A percentile compares a stretch with the other conserved stretches of the same genome.
Conservation (phyloP, 1,139 yeast species). For the Suhomyces guaymorum region DNA sequence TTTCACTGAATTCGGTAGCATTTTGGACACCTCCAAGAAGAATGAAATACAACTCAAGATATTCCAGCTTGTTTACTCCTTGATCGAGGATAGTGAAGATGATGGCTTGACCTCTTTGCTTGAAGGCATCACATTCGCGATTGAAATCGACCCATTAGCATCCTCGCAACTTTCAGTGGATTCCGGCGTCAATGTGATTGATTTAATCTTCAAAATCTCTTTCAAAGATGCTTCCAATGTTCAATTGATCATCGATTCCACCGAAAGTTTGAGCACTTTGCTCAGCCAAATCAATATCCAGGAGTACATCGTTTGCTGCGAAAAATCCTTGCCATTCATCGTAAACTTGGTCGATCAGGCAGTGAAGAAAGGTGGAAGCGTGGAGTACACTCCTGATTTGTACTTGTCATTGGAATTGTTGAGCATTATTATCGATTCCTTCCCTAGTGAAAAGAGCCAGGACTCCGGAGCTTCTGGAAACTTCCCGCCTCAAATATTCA, state of each 20-base stretch:
- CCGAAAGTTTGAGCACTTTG: constrained; percentile 59
- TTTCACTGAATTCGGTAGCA: constrained; percentile 38
- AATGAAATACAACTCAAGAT: constrained; percentile 28
- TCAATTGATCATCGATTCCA: constrained; percentile 64
- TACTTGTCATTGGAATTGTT: constrained; percentile 69
- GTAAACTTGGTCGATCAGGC: constrained; percentile 36
- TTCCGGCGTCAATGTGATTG: constrained; percentile 35
- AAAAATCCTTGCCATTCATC: constrained; percentile 55
- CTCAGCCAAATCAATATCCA: constrained; percentile 47
- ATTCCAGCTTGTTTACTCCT: constrained; percentile 32
- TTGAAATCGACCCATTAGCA: constrained; percentile 43
- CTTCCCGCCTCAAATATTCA: constrained; percentile 52
- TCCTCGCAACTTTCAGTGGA: constrained; percentile 30
- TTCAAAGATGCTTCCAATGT: constrained; percentile 76
- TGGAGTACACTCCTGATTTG: constrained; percentile 58
- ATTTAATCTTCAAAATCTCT: constrained; percentile 62
- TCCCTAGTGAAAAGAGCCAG: constrained; percentile 24
- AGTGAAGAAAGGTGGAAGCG: constrained; percentile 17
- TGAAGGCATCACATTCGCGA: constrained; percentile 64
- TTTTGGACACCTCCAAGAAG: constrained; percentile 19
- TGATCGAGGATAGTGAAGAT: constrained; percentile 71
- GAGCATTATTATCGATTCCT: constrained; percentile 52
- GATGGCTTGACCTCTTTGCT: constrained; percentile 77
- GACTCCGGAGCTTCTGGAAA: constrained; percentile 21
- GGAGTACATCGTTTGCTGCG: constrained; percentile 51